These are phyloP conservation scores for Russula olivacea DNA, from an alignment of 768 basidiomycete genomes.

Conservation along the genomic window DNA sequence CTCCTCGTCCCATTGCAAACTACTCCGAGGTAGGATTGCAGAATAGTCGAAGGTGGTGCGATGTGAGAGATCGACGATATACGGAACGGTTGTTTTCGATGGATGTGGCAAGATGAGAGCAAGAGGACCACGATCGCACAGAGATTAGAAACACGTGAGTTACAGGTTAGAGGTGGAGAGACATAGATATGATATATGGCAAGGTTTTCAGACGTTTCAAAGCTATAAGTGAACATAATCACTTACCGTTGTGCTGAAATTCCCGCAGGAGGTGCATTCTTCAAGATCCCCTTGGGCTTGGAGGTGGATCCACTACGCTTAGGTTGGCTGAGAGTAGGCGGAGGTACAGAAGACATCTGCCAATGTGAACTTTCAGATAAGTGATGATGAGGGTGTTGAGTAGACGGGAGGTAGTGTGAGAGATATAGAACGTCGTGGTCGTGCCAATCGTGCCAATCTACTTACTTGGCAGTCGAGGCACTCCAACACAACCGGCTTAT, in stretches of 20 bases:
- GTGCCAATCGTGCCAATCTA: background rate
- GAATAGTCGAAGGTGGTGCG: background rate
- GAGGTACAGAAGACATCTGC: slow-evolving; percentile 34
- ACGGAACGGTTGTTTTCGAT: background rate
- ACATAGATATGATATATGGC: slow-evolving; percentile 5
- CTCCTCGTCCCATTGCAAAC: slow-evolving; percentile 92
- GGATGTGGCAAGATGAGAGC: background rate
- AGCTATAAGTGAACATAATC: background rate
- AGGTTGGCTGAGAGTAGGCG: slow-evolving; percentile 42
- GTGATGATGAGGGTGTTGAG: background rate
- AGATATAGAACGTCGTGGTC: background rate
- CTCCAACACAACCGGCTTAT: too few relatives aligned
- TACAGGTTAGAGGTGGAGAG: background rate
- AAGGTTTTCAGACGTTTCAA: slow-evolving; percentile 5
- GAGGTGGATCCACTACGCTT: slow-evolving; percentile 55
- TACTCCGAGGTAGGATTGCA: slow-evolving; percentile 34
- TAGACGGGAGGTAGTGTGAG: background rate
- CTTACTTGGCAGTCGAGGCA: too few relatives aligned
- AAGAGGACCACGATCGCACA: slow-evolving; percentile 13
- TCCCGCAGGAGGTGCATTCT: slow-evolving; percentile 58
- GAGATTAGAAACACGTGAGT: slow-evolving; percentile 20
- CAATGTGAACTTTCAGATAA: background rate
- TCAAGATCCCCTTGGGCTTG: slow-evolving; percentile 84
- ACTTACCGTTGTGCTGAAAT: slow-evolving; percentile 47
- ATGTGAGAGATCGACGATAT: background rate